phyloP scores from a whole-genome alignment of 495 filamentous ascomycete species.

The Glarea lozoyensis region DNA sequence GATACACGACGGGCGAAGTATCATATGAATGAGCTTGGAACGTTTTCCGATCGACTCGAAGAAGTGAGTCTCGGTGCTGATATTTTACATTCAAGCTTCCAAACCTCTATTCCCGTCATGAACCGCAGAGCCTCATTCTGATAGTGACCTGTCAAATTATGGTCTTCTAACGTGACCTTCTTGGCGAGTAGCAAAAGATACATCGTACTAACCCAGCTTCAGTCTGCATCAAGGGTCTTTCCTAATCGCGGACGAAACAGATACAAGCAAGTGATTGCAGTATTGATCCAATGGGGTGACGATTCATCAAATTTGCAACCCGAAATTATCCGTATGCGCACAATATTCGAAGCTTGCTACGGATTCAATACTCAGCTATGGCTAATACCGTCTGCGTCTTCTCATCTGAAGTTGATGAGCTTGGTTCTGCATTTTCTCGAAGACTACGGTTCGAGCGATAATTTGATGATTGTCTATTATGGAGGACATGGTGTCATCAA shows the following conservation, averaged over 20 bases:
- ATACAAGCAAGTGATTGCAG: conserved; percentile 40
- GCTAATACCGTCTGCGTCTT: conserved; percentile 39
- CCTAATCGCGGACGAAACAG: conserved; percentile 35
- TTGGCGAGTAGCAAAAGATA: background rate
- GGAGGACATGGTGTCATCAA: conserved; percentile 45
- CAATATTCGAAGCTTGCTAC: conserved; percentile 37
- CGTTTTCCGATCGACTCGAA: conserved; percentile 38
- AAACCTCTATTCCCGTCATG: too few species aligned
- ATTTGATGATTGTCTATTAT: conserved; percentile 44
- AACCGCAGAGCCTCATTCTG: too few species aligned
- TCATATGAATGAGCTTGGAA: conserved; percentile 39
- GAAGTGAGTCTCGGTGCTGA: conserved; percentile 26
- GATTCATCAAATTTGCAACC: conserved; percentile 44
- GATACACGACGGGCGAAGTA: conserved; percentile 43
- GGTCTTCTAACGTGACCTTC: background rate
- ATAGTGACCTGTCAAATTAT: background rate
- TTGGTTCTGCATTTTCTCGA: conserved; percentile 40
- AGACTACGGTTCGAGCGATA: conserved; percentile 38
- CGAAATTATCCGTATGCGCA: conserved; percentile 40
- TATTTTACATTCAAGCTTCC: too few species aligned
- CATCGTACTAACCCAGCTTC: background rate
- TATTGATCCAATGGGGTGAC: conserved; percentile 46
- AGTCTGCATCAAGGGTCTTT: conserved; percentile 43
- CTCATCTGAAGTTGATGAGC: conserved; percentile 40
- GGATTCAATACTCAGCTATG: conserved; percentile 38